phyloP scores from a whole-genome alignment of 805 yeast genomes.

The Candida corydali region DNA sequence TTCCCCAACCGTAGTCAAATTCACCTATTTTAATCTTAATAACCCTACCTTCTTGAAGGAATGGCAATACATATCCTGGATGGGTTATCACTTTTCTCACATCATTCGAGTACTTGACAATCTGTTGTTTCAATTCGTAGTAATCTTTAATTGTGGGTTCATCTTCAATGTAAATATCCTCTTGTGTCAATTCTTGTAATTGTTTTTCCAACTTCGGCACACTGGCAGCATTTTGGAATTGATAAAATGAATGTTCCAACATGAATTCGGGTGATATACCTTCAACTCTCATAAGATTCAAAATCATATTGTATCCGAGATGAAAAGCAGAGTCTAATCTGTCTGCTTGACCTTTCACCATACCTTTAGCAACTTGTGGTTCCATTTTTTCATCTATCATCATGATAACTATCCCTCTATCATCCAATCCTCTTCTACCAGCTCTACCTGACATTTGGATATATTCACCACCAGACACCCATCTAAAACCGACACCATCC shows the following conservation, averaged over 20 bases:
- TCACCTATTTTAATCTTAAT: conserved; percentile 59
- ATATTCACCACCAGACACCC: conserved; percentile 99
- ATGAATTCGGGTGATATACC: conserved; percentile 97
- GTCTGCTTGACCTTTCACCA: conserved; percentile 99
- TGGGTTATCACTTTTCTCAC: conserved; percentile 80
- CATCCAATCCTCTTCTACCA: conserved; percentile 99
- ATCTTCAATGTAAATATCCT: conserved; percentile 61
- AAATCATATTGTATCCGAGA: conserved; percentile 93
- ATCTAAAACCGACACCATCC: conserved; percentile 96
- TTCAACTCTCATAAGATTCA: conserved; percentile 93
- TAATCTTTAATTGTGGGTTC: conserved; percentile 73
- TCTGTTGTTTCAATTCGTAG: conserved; percentile 73
- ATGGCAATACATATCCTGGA: conserved; percentile 81
- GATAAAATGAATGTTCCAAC: conserved; percentile 91
- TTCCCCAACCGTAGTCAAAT: conserved; percentile 93
- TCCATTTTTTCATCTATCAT: conserved; percentile 99
- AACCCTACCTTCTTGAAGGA: conserved; percentile 85
- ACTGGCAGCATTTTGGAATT: conserved; percentile 88
- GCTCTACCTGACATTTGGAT: conserved; percentile 99
- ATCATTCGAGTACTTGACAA: conserved; percentile 68
- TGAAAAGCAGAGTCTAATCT: conserved; percentile 97
- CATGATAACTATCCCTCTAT: conserved; percentile 97
- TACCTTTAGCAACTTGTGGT: conserved; percentile 97
- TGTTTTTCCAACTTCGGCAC: conserved; percentile 81
- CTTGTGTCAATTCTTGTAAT: conserved; percentile 48